Evolutionary conservation across 305 asterid species (phyloP), one percentile per base, ranked within the genome.

Genomic region (Fraxinus paxiana): DNA sequence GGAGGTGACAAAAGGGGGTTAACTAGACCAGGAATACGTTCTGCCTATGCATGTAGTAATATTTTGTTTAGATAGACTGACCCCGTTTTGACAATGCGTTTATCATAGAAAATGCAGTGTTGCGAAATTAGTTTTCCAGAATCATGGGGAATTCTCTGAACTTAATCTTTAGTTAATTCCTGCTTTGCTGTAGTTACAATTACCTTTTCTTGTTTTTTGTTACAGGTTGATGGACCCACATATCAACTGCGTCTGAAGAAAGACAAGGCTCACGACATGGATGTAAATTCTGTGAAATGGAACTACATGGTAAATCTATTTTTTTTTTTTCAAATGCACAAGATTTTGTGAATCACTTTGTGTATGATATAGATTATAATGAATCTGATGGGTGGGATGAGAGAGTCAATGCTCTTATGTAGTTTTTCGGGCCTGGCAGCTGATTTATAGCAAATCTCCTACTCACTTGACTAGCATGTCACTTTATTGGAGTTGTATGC

Each of bases 231-330:
- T 84, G 92, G 77, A 74, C 83, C 92, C 24, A 73, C 76, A 79
- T 89, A 83, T 77, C 75, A 79, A 69, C 80, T 89, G 80, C 85
- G 87, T 72, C 73, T 89, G 78, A 89, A 83, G 84, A 86, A 87
- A 85, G 86, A 76, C 48, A 87, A 87, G 77, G 87, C 92, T 79
- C 90, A 89, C 86, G 86, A 86, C 56, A 84, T 86, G 89, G 89
- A 87, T 81, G 87, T 89, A 71, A 89, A 89, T 84, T 81, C 80
- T 79, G 90, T 87, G 61, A 86, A 81, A 46, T 89, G 92, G 92
- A 76, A 80, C 72, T 65, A 87, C 28, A 85, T 41, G 82, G 92
- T 88, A 87, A 83, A 46, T 75, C 43, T 51, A n/a, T 77, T 35
- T 20, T 0, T 28, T 13, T 10, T 22, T 31, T 12, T 22, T 54